A percentile compares a stretch with the other conserved stretches of the same genome.
phyloP scores from a whole-genome alignment of 176 grass and related monocot species.

The Rhynchospora tenuis region DNA sequence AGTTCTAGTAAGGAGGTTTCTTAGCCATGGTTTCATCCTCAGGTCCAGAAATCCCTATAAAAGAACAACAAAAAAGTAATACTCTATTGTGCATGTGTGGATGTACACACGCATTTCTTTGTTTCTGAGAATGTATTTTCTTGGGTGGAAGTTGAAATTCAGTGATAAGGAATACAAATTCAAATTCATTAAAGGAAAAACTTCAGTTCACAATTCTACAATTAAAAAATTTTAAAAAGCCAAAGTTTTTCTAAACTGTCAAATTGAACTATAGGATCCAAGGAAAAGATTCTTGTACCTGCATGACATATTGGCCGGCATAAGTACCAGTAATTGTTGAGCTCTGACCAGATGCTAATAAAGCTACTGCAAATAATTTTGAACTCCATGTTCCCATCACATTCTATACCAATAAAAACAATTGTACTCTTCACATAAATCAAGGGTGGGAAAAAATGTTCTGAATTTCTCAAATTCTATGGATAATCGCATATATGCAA shows the following conservation, averaged over 20 bases:
- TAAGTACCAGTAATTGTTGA: slow-evolving; percentile 98
- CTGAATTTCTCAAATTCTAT: neutral
- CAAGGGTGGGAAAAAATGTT: neutral
- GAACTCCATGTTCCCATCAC: slow-evolving; percentile 95
- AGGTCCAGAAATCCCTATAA: slow-evolving; percentile 91
- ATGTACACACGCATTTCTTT: neutral
- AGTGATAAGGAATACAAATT: neutral
- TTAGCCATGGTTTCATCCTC: slow-evolving; percentile 77
- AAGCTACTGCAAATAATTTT: slow-evolving; percentile 87
- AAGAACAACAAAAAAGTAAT: neutral
- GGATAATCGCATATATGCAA: neutral
- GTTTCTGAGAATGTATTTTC: neutral
- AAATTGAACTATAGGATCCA: slow-evolving; percentile 17
- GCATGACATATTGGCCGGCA: slow-evolving; percentile 98
- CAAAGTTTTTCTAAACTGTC: slow-evolving; percentile 6
- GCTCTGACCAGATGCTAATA: slow-evolving; percentile 94
- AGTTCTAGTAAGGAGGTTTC: slow-evolving; percentile 86
- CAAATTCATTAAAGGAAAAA: neutral
- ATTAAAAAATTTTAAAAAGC: neutral
- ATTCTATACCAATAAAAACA: slow-evolving; percentile 43
- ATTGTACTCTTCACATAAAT: slow-evolving; percentile 12
- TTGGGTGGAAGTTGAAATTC: neutral
- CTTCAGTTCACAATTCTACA: neutral
- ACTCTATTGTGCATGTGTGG: neutral
- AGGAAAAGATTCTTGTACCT: slow-evolving; percentile 40